A percentile compares a stretch with the other conserved stretches of the same genome.
Conservation (phyloP, 306 rosid species). For the Urtica urens region DNA sequence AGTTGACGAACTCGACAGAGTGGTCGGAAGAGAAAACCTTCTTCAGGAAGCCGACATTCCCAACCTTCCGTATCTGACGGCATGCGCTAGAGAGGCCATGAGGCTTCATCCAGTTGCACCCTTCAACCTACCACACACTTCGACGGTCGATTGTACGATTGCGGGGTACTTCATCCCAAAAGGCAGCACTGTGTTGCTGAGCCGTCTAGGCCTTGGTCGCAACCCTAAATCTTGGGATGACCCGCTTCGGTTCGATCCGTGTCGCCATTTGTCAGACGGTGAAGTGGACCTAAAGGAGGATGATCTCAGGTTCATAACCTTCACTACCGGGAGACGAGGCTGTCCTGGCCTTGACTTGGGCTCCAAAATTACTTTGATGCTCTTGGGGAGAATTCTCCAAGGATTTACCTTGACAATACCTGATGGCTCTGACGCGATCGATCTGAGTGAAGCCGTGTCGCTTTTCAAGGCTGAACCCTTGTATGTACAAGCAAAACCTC, state of each 20-base stretch:
- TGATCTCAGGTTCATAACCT: too few relatives aligned
- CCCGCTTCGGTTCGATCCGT: background rate
- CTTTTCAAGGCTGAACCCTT: too few relatives aligned
- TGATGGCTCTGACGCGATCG: too few relatives aligned
- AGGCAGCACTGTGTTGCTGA: constrained; percentile 30
- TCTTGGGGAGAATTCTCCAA: too few relatives aligned
- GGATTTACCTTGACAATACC: too few relatives aligned
- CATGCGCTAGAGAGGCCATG: constrained; percentile 33
- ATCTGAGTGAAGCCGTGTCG: too few relatives aligned
- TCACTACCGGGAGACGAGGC: too few relatives aligned
- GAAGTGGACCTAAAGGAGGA: too few relatives aligned
- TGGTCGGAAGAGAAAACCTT: constrained; percentile 18
- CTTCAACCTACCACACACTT: constrained; percentile 31
- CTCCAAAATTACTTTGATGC: too few relatives aligned
- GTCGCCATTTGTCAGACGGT: background rate
- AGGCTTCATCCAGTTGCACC: constrained; percentile 33
- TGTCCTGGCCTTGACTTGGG: too few relatives aligned
- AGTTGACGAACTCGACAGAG: constrained; percentile 20
- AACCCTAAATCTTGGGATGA: constrained; percentile 20
- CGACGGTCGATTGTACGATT: constrained; percentile 13
- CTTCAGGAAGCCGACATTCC: constrained; percentile 37
- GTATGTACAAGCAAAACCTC: too few relatives aligned
- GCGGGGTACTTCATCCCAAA: constrained; percentile 31
- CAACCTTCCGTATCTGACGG: constrained; percentile 26
- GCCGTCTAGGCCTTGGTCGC: constrained; percentile 27